Percentiles rank a stretch among this genome's conserved stretches.
Evolutionary conservation across 768 basidiomycete species (phyloP).

Genomic region (Hygrophorus pudorinus): DNA sequence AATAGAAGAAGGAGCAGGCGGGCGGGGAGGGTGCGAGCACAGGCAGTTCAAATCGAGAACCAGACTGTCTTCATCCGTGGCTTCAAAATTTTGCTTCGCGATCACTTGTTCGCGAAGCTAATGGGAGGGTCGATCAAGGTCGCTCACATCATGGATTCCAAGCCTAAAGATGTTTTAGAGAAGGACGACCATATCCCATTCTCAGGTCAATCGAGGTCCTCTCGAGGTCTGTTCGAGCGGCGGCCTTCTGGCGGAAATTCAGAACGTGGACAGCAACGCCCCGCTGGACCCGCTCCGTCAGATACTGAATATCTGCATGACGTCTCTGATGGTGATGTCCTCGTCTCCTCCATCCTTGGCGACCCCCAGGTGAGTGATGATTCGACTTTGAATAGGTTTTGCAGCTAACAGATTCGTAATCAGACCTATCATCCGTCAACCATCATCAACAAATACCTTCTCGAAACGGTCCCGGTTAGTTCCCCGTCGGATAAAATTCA

Average conservation of each 20-base stretch:
- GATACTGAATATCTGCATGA: not conserved
- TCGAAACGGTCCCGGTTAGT: not conserved
- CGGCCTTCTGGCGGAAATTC: not conserved
- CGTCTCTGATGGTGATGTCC: not conserved
- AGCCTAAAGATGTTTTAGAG: not conserved
- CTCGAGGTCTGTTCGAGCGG: not conserved
- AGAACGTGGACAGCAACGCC: not conserved
- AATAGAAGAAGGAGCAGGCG: too few relatives aligned
- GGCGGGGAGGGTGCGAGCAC: not conserved
- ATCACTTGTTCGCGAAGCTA: not conserved
- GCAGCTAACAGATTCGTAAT: not conserved
- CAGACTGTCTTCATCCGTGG: conserved; percentile 21
- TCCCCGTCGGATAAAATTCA: too few relatives aligned
- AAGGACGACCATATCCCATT: not conserved
- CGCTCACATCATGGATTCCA: not conserved
- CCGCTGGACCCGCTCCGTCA: not conserved
- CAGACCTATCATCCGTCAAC: conserved; percentile 1
- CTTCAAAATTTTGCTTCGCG: conserved; percentile 11
- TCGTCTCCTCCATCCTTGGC: not conserved
- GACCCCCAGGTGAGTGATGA: not conserved
- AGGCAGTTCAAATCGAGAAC: conserved; percentile 7
- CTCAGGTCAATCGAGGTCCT: not conserved
- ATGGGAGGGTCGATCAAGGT: not conserved
- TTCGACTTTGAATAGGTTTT: not conserved
- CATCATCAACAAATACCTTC: not conserved